A percentile compares a stretch with the other conserved stretches of the same genome.
Conservation (phyloP, 352 stramenopile species). For the Phytophthora pinifolia region DNA sequence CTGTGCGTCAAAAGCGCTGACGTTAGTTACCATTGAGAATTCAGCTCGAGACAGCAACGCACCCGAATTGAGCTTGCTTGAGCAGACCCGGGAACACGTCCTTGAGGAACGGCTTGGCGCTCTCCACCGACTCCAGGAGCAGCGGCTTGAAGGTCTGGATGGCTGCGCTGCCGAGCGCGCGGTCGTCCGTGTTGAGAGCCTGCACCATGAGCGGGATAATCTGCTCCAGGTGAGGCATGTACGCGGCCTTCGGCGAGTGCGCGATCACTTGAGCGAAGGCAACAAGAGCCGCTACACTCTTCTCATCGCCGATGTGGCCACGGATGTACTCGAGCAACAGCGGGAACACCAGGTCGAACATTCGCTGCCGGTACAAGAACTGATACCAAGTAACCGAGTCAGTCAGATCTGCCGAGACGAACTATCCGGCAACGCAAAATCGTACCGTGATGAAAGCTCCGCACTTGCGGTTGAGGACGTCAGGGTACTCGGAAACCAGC, state of each 20-base stretch:
- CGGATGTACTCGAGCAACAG: conserved; percentile 67
- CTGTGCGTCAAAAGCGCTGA: conserved; percentile 24
- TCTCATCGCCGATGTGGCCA: conserved; percentile 32
- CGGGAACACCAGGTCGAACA: conserved; percentile 80
- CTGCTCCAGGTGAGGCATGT: conserved; percentile 67
- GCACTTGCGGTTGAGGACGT: conserved; percentile 86
- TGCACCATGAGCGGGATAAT: conserved; percentile 87
- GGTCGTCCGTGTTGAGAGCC: conserved; percentile 74
- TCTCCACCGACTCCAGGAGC: conserved; percentile 77
- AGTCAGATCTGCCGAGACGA: background rate
- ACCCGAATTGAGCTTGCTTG: conserved; percentile 82
- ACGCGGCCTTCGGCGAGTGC: conserved; percentile 79
- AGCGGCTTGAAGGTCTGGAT: conserved; percentile 79
- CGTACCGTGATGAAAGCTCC: conserved; percentile 78
- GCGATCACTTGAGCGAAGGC: conserved; percentile 81
- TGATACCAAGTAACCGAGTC: conserved; percentile 20
- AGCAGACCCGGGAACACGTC: conserved; percentile 82
- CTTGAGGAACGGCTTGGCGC: conserved; percentile 82
- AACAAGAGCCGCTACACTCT: conserved; percentile 67
- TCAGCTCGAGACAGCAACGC: conserved; percentile 17
- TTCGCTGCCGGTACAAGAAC: conserved; percentile 81
- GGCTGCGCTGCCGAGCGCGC: conserved; percentile 72
- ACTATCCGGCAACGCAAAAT: background rate
- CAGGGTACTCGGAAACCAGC: conserved; percentile 72
- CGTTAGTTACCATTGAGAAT: background rate